A percentile compares a stretch with the other conserved stretches of the same genome.
These are phyloP conservation scores for Aristolochia contorta DNA, from an alignment of 164 flowering plant genomes.

Conservation along the genomic window DNA sequence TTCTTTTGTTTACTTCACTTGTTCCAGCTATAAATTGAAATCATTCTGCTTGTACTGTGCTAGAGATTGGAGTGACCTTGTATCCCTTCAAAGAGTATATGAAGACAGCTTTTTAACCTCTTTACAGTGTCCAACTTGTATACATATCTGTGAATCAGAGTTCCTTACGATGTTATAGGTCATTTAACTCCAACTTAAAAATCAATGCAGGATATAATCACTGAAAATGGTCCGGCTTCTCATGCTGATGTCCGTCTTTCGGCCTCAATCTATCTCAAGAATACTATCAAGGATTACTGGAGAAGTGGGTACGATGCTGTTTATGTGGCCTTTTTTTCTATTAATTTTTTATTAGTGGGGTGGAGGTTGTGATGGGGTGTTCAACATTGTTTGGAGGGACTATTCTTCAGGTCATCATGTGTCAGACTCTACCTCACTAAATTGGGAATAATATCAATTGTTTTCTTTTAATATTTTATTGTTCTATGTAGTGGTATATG, in stretches of 20 bases:
- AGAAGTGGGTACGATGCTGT: constrained; percentile 19
- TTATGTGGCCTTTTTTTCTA: background rate
- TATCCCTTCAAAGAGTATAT: too few relatives aligned
- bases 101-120: too few relatives aligned
- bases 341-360: background rate
- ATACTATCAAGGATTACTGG: constrained; percentile 78
- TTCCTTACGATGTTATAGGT: background rate
- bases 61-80: too few relatives aligned
- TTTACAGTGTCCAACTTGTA: background rate
- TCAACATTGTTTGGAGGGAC: too few relatives aligned
- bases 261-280: constrained; percentile 92
- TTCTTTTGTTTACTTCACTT: too few relatives aligned
- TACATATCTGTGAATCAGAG: background rate
- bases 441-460: background rate
- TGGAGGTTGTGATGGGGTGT: too few relatives aligned
- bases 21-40: too few relatives aligned
- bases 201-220: constrained; percentile 76
- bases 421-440: too few relatives aligned
- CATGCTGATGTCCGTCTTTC: constrained; percentile 70
- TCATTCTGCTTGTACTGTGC: too few relatives aligned
- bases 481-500: constrained; percentile 60
- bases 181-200: too few relatives aligned
- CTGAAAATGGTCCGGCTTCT: constrained; percentile 54
- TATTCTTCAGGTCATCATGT: too few relatives aligned
- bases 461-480: background rate